Conservation (phyloP, 768 basidiomycete genomes). For the Tricholoma matsutake region DNA sequence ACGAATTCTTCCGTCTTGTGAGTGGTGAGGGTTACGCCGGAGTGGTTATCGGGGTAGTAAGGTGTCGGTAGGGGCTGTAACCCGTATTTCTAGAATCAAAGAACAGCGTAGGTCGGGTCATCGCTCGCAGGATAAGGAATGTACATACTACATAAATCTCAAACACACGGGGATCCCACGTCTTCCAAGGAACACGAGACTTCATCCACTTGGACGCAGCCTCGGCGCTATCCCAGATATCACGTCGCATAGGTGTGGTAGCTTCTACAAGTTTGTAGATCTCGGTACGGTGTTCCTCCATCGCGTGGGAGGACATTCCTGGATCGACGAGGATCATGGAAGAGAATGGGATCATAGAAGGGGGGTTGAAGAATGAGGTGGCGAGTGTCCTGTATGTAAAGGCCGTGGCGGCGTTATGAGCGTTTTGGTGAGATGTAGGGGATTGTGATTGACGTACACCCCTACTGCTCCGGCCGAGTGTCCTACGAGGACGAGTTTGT, state of each 20-base stretch:
- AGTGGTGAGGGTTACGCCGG: slow-evolving; percentile 25
- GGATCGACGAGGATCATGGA: slow-evolving; percentile 26
- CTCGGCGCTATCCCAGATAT: slow-evolving; percentile 24
- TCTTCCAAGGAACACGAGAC: slow-evolving; percentile 20
- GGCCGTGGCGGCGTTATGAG: too few species aligned
- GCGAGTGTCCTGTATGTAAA: slow-evolving; percentile 17
- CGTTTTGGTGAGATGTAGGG: too few species aligned
- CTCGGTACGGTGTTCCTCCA: slow-evolving; percentile 22
- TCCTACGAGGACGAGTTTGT: slow-evolving; percentile 27
- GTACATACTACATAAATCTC: slow-evolving; percentile 23
- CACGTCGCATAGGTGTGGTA: slow-evolving; percentile 22
- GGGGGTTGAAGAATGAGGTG: slow-evolving; percentile 26
- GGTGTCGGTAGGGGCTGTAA: slow-evolving; percentile 25
- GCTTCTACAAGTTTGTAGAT: slow-evolving; percentile 23
- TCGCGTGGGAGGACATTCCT: slow-evolving; percentile 19
- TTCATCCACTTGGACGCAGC: slow-evolving; percentile 24
- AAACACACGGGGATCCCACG: slow-evolving; percentile 27
- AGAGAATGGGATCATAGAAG: slow-evolving; percentile 22
- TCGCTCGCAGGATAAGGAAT: too few species aligned
- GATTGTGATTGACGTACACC: too few species aligned
- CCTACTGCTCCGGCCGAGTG: slow-evolving; percentile 31
- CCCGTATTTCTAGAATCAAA: slow-evolving; percentile 21
- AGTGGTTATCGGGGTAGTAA: slow-evolving; percentile 23
- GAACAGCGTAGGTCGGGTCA: too few species aligned
- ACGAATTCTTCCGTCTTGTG: slow-evolving; percentile 24